phyloP scores from a whole-genome alignment of 78 protist genomes.

The Emiliania huxleyi region DNA sequence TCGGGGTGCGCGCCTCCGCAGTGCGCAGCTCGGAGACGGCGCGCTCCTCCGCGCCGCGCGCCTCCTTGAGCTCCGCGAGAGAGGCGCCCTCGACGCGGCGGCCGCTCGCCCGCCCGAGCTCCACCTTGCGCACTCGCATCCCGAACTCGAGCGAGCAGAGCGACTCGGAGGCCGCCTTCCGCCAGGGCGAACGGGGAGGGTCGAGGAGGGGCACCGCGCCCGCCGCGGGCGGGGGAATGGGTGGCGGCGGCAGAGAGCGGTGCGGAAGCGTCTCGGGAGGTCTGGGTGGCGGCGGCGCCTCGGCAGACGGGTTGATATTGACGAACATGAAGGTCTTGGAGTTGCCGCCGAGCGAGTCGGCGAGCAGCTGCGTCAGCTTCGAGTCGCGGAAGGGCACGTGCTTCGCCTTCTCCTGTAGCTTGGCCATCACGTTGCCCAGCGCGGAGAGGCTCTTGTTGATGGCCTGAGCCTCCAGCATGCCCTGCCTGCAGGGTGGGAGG shows the following conservation, averaged over 20 bases:
- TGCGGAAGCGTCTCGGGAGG: no score
- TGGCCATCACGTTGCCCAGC: background rate
- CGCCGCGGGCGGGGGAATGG: no score
- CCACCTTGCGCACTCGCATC: background rate
- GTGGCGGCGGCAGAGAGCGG: no score
- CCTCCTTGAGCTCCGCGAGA: background rate
- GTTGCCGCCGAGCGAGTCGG: constrained; percentile 26
- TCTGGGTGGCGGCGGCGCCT: no score
- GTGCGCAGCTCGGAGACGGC: background rate
- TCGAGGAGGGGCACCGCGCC: no score
- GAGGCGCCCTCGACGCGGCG: background rate
- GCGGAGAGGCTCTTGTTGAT: background rate
- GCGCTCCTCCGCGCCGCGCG: background rate
- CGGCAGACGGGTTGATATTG: background rate
- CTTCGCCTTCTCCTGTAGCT: constrained; percentile 10
- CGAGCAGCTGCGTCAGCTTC: constrained; percentile 33
- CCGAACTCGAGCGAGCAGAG: constrained; percentile 30
- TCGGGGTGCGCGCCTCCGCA: no score
- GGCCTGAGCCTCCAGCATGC: background rate
- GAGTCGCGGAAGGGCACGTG: background rate
- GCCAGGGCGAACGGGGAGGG: no score
- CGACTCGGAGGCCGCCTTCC: constrained; percentile 1
- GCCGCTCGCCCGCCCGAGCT: background rate
- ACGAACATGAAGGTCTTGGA: constrained; percentile 32
- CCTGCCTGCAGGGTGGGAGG: no score